Base-by-base conservation (phyloP, 1,284 basidiomycete species). In the Pyrrhoderma lamaoense region DNA sequence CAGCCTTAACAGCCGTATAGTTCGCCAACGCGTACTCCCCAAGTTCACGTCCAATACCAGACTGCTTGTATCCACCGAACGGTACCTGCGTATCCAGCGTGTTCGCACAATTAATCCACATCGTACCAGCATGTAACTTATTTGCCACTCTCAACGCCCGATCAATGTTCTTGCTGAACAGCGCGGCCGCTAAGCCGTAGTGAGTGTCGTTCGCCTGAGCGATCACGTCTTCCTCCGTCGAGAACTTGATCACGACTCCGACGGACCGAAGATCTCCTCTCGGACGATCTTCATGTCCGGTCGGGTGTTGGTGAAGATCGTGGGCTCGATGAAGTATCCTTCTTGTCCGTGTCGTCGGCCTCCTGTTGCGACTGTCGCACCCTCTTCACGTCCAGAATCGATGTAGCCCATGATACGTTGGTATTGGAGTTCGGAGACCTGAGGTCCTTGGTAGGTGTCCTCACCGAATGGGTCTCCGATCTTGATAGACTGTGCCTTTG, bases 251-350 rank as follows among this genome's bases (percentile, higher is more conserved):
- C 11, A 89, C 68, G 27, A 85, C 84, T 52, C 79, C 79, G 45
- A 90, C 85, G 92, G 92, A 4, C 90, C 92, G 62, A 93, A 93
- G 64, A 94, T 93, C 70, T 96, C 93, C 70, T 96, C 93, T 62
- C 77, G 70, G 55, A 89, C 85, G 63, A 97, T 95, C 70, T 79
- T 84, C 87, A 93, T 92, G 56, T 85, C 75, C 31, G 82, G 75
- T 45, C 73, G 77, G 37, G 80, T 79, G 63, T 93, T 74, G 38
- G 84, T 85, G 76, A 95, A 95, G 67, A 95, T 80, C 34, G 92
- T 95, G n/a, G 86, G 89, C 60, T 77, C 60, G 67, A 89, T 80
- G 67, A 80, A 89, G 74, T 77, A 89, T 1, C 86, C 86, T 62
- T 89, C 80, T 8, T 68, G 70, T 39, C 91, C 88, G 62, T 81